Conservation (phyloP, 768 basidiomycete species). For the Lentinula sp. region DNA sequence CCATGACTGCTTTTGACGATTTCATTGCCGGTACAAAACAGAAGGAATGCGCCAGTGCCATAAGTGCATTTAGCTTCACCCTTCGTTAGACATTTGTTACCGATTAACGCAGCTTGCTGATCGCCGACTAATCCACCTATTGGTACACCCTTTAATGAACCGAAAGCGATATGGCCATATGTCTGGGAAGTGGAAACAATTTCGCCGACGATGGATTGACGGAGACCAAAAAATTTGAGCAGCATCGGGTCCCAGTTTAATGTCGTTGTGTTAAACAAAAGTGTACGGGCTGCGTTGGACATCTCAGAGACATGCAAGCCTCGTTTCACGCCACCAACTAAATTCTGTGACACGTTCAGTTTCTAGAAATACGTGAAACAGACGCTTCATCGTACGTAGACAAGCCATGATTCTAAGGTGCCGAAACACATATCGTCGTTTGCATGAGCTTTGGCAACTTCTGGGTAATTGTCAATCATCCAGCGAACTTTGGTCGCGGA, state of each 20-base stretch:
- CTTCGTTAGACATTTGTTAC: slow-evolving; percentile 85
- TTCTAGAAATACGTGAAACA: background rate
- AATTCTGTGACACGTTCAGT: slow-evolving; percentile 43
- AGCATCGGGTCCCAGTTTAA: slow-evolving; percentile 81
- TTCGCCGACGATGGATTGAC: slow-evolving; percentile 69
- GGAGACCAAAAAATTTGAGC: slow-evolving; percentile 82
- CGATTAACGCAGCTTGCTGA: slow-evolving; percentile 94
- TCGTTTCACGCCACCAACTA: slow-evolving; percentile 66
- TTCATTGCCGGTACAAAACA: slow-evolving; percentile 90
- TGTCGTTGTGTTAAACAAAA: slow-evolving; percentile 78
- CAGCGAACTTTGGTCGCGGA: slow-evolving; percentile 94
- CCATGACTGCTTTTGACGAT: slow-evolving; percentile 84
- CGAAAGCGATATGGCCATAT: slow-evolving; percentile 71
- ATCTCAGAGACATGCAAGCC: slow-evolving; percentile 85
- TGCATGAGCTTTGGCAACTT: slow-evolving; percentile 73
- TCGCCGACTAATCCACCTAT: slow-evolving; percentile 97
- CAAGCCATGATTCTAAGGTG: slow-evolving; percentile 95
- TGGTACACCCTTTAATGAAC: slow-evolving; percentile 65
- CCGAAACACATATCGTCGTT: slow-evolving; percentile 83
- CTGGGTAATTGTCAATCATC: slow-evolving; percentile 87
- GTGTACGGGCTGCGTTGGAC: slow-evolving; percentile 94
- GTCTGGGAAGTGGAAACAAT: slow-evolving; percentile 91
- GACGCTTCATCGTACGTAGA: slow-evolving; percentile 55
- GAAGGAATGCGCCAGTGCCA: slow-evolving; percentile 92
- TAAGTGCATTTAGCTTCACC: slow-evolving; percentile 99